These are phyloP conservation scores for Ceratocystis colombiana DNA, from an alignment of 2,329 filamentous ascomycete species.

Conservation along the genomic window DNA sequence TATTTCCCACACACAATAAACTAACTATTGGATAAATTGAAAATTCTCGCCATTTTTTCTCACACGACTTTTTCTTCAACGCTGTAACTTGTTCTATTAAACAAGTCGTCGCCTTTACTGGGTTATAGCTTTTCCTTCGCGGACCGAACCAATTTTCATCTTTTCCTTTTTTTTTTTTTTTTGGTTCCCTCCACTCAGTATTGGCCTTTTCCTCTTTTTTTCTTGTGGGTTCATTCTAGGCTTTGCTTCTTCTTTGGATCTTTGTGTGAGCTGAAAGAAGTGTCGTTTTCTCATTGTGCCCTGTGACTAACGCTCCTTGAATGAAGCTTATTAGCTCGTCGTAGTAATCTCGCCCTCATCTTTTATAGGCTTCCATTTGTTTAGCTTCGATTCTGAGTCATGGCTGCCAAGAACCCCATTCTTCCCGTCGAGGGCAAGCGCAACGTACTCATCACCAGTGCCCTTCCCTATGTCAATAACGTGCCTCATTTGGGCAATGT, in stretches of 20 bases:
- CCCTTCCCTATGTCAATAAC: conserved; percentile 70
- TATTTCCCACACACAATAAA: conserved; percentile 1
- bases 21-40: not conserved
- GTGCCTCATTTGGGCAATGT: conserved; percentile 82
- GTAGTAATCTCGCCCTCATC: not conserved
- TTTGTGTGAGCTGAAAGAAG: not conserved
- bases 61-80: not conserved
- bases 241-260: not conserved
- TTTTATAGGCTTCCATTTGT: not conserved
- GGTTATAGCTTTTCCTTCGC: not conserved
- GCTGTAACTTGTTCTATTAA: too few relatives aligned
- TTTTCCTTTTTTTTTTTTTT: conserved; percentile 9
- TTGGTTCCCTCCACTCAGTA: not conserved
- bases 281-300: not conserved
- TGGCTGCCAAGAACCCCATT: conserved; percentile 36
- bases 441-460: conserved; percentile 84
- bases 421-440: conserved; percentile 62
- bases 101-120: too few relatives aligned
- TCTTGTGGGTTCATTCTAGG: not conserved
- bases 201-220: not conserved
- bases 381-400: conserved; percentile 20
- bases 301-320: not conserved
- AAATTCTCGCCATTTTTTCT: conserved; percentile 1
- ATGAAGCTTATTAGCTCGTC: not conserved
- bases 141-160: not conserved